Evolutionary conservation across 441 rosid genomes (phyloP).

Genomic region (Bocquillonia castaneifolia): DNA sequence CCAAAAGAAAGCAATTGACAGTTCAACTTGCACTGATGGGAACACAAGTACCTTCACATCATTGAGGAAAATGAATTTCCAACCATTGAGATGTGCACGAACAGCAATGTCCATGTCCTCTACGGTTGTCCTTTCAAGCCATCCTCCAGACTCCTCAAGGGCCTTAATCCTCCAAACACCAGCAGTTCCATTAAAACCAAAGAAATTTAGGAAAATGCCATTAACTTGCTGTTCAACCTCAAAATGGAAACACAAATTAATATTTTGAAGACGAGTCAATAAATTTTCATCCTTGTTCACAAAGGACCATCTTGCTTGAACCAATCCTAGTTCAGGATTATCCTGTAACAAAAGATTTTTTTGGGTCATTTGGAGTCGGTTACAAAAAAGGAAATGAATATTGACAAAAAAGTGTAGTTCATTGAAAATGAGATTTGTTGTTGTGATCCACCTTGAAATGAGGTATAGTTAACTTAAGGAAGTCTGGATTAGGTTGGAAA

Average conservation of each 20-base stretch:
- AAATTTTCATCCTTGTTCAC: conserved; percentile 91
- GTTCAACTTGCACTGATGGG: background rate
- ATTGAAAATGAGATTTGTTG: background rate
- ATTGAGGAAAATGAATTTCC: conserved; percentile 86
- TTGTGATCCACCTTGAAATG: conserved; percentile 68
- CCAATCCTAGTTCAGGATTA: conserved; percentile 78
- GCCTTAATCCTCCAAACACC: conserved; percentile 96
- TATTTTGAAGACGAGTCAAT: conserved; percentile 85
- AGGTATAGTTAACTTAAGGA: conserved; percentile 72
- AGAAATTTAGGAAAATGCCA: conserved; percentile 76
- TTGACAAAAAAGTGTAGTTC: background rate
- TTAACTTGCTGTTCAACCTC: conserved; percentile 97
- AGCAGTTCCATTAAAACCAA: conserved; percentile 96
- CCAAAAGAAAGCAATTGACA: conserved; percentile 3
- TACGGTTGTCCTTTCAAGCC: conserved; percentile 93
- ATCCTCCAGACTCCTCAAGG: conserved; percentile 88
- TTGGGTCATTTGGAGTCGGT: background rate
- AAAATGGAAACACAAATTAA: conserved; percentile 84
- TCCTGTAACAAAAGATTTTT: conserved; percentile 40
- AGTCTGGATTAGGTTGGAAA: conserved; percentile 79
- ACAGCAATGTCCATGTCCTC: conserved; percentile 98
- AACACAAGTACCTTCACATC: conserved; percentile 68
- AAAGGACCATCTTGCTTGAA: conserved; percentile 89
- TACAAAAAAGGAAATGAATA: background rate
- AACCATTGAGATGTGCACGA: conserved; percentile 89